Base-by-base conservation (phyloP, 257 asterid genomes). In the Galeopsis tetrahit region DNA sequence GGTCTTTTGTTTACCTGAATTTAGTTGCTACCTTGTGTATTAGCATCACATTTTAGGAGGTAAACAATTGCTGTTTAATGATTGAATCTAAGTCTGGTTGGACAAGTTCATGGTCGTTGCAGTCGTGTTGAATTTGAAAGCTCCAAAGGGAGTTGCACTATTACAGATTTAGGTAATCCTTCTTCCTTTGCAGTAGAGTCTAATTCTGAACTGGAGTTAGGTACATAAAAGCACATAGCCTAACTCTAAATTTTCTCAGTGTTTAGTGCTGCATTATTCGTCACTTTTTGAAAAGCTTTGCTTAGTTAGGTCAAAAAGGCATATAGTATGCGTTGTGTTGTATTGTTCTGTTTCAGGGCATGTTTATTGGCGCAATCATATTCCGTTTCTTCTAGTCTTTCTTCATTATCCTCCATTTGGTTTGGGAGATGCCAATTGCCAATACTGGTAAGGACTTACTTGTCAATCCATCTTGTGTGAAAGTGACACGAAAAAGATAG, bases 401-500 rank as follows among this genome's bases (percentile, higher is more conserved):
- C 57, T 51, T 9, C 14, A 15, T 17, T 34, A 62, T 46, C 48
- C 64, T 75, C 31, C n/a, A 28, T 38, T 60, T 57, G 13, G 51
- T 56, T 74, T 56, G 53, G 32, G 62, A 33, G 71, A 13, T 10
- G 38, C 31, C 31, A 21, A 21, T 21, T 21, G 28, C 28, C 28
- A 21, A 21, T 21, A n/a, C 42, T 55, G 42, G 33, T 57, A 2
- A 44, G 69, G 55, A 13, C 42, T 46, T 34, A 10, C 4, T 43
- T 9, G 33, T 33, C 55, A 42, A 39, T 60, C 32, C 2, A 6
- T 38, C 43, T 69, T 62, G 61, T 46, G 73, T 70, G 73, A 64
- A 33, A 9, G 52, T n/a, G 68, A 64, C 81, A 46, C 11, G 43
- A 14, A 3, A 3, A 59, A 71, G 69, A 70, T 35, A 39, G 31